Conservation (phyloP, 2,329 filamentous ascomycete species). For the Periconia sp. region DNA sequence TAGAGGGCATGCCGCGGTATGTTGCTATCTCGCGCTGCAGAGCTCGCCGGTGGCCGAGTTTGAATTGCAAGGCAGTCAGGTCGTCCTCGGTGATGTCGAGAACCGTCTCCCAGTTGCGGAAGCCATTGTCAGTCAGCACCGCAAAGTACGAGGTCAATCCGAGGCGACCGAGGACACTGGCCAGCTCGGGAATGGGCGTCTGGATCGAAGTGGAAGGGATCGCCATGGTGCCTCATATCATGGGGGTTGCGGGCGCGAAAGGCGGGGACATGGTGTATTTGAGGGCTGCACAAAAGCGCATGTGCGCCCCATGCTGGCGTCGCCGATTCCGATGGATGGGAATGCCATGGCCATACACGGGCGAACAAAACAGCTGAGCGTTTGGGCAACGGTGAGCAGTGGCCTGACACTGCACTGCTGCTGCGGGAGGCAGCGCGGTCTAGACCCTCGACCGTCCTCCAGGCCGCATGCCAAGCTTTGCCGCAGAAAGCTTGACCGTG, state of each 20-base stretch:
- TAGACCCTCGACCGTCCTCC: neutral
- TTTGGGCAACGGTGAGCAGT: neutral
- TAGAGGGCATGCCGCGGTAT: conserved; percentile 37
- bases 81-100: conserved; percentile 50
- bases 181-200: conserved; percentile 26
- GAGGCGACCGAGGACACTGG: conserved; percentile 38
- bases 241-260: conserved; percentile 1
- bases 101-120: conserved; percentile 46
- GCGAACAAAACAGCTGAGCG: neutral
- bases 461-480: conserved; percentile 5
- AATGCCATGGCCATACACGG: neutral
- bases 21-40: conserved; percentile 50
- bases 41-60: conserved; percentile 46
- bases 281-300: no score
- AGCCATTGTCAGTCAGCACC: conserved; percentile 42
- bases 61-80: conserved; percentile 44
- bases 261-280: no score
- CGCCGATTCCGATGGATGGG: neutral
- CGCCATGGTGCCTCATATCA: conserved; percentile 19
- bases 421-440: no score
- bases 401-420: conserved; percentile 1
- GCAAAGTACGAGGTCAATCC: conserved; percentile 36
- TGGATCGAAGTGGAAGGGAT: conserved; percentile 28
- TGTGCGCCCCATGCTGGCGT: no score
- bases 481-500: neutral